Evolutionary conservation across 2,329 filamentous ascomycete species (phyloP).

Genomic region (Sclerotinia glacialis): DNA sequence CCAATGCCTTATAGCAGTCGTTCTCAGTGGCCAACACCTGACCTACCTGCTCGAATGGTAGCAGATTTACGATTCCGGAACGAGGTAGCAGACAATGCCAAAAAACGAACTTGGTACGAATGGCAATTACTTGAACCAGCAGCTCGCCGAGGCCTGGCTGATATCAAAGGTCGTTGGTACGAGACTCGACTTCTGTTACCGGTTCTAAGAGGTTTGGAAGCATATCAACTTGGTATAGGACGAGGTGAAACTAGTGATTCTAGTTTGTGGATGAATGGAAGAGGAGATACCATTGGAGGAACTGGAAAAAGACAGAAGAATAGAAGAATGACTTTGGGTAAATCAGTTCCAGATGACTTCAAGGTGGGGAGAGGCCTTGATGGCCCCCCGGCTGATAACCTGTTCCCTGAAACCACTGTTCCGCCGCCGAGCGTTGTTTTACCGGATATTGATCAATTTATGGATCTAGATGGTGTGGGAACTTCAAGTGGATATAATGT

Average conservation of each 20-base stretch:
- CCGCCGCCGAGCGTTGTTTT: not conserved
- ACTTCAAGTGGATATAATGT: conserved; percentile 10
- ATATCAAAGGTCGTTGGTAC: conserved; percentile 60
- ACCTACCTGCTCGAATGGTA: conserved; percentile 48
- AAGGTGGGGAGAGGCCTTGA: conserved; percentile 40
- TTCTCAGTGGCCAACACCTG: conserved; percentile 42
- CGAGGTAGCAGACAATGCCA: conserved; percentile 45
- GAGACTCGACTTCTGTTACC: conserved; percentile 52
- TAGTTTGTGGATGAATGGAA: conserved; percentile 47
- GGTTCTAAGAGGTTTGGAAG: conserved; percentile 36
- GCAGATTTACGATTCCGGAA: conserved; percentile 44
- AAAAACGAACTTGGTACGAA: conserved; percentile 35
- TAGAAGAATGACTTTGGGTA: conserved; percentile 38
- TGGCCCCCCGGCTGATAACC: conserved; percentile 33
- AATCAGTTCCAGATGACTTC: conserved; percentile 39
- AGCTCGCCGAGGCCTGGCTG: conserved; percentile 41
- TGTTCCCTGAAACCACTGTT: conserved; percentile 33
- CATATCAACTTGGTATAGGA: conserved; percentile 39
- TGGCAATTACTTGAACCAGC: conserved; percentile 37
- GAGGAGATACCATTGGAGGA: conserved; percentile 42
- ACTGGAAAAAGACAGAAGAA: conserved; percentile 37
- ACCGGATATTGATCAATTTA: conserved; percentile 26
- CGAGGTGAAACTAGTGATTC: conserved; percentile 43
- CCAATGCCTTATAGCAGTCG: conserved; percentile 40
- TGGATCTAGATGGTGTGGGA: conserved; percentile 24